Evolutionary conservation across 129 eudicot genomes (phyloP).

Genomic region (Artemisia annua): DNA sequence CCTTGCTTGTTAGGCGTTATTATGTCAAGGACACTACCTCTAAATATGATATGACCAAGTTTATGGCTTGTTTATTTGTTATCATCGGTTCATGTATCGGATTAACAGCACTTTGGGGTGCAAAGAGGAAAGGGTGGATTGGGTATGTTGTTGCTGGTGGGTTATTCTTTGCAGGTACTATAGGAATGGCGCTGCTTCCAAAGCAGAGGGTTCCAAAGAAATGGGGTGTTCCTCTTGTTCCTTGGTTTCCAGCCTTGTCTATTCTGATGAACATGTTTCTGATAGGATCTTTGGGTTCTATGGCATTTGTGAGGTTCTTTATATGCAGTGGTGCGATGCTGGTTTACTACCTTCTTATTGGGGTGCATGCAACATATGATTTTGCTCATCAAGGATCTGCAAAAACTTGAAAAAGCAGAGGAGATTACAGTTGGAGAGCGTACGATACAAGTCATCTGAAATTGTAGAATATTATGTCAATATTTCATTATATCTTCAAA

Average conservation of each 20-base stretch:
- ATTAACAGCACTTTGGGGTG: slow-evolving; percentile 53
- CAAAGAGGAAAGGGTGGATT: slow-evolving; percentile 41
- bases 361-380: slow-evolving; percentile 86
- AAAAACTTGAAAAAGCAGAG: slow-evolving; percentile 46
- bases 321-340: slow-evolving; percentile 73
- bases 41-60: slow-evolving; percentile 36
- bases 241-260: slow-evolving; percentile 75
- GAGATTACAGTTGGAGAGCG: neutral
- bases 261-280: slow-evolving; percentile 63
- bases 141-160: slow-evolving; percentile 50
- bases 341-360: slow-evolving; percentile 68
- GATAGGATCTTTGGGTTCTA: slow-evolving; percentile 66
- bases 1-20: slow-evolving; percentile 73
- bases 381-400: slow-evolving; percentile 49
- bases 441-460: too few species aligned
- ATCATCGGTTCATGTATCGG: slow-evolving; percentile 56
- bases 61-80: slow-evolving; percentile 45
- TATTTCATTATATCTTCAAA: too few species aligned
- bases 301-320: slow-evolving; percentile 63
- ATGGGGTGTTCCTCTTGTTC: slow-evolving; percentile 92
- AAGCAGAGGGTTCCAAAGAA: slow-evolving; percentile 59
- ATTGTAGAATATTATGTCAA: too few species aligned
- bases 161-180: slow-evolving; percentile 54
- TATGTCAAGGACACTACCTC: slow-evolving; percentile 60
- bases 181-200: slow-evolving; percentile 50